These are phyloP conservation scores for Chloropicon primus DNA, from an alignment of 139 green algal species.

Conservation along the genomic window DNA sequence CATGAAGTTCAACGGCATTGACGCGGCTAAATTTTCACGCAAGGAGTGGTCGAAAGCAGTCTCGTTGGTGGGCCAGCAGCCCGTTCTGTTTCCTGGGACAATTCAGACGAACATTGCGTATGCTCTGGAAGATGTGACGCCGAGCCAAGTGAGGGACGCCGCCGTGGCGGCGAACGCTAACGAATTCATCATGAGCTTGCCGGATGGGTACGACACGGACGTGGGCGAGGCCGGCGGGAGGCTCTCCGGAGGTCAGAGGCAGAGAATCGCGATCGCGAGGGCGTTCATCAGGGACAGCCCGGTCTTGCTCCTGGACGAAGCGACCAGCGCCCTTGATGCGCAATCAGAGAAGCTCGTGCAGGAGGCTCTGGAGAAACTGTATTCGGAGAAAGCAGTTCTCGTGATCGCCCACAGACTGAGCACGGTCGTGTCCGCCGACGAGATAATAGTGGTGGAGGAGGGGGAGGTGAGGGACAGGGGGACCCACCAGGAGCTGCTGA, in stretches of 20 bases:
- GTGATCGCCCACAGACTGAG: slow-evolving; percentile 22
- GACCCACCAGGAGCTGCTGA: slow-evolving; percentile 9
- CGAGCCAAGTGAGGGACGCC: neutral
- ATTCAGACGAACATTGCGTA: neutral
- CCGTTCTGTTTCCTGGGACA: neutral
- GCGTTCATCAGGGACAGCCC: neutral
- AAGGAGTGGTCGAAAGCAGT: neutral
- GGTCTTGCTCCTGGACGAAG: neutral
- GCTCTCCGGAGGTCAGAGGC: neutral
- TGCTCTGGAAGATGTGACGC: neutral
- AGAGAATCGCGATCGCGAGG: neutral
- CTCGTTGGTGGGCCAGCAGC: slow-evolving; percentile 8
- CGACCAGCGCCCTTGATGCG: neutral
- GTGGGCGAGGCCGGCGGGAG: neutral
- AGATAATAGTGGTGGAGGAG: slow-evolving; percentile 20
- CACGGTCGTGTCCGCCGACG: slow-evolving; percentile 16
- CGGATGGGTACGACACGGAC: slow-evolving; percentile 1
- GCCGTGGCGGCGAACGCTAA: neutral
- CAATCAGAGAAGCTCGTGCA: neutral
- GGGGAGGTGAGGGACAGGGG: slow-evolving; percentile 18
- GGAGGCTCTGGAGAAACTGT: neutral
- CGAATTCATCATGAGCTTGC: neutral
- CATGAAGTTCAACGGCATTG: neutral
- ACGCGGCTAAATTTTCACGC: neutral
- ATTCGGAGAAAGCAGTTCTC: neutral